Conservation (phyloP, 2,329 filamentous ascomycete species). For the Fusarium brachygibbosum region DNA sequence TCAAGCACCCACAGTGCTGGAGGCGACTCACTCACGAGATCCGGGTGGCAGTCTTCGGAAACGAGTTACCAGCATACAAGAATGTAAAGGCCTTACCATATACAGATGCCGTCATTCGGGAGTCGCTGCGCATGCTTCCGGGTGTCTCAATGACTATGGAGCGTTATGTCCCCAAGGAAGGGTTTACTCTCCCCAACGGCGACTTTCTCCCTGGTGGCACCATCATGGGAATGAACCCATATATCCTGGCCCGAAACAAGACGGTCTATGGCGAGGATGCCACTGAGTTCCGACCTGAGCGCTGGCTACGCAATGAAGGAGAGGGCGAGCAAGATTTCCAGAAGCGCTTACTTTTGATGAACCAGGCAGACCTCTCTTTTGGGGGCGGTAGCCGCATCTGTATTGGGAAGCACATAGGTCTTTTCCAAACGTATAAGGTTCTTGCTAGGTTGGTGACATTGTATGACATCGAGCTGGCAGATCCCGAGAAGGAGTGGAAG, state of each 20-base stretch:
- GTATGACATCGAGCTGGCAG: conserved; percentile 53
- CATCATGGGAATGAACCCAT: conserved; percentile 55
- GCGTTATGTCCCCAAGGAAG: conserved; percentile 58
- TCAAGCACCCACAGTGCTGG: conserved; percentile 42
- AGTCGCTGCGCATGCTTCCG: conserved; percentile 62
- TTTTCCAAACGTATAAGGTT: conserved; percentile 61
- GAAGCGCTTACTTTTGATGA: conserved; percentile 52
- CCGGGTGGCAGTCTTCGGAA: conserved; percentile 9
- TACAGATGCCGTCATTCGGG: conserved; percentile 59
- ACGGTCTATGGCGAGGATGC: conserved; percentile 59
- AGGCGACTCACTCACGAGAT: conserved; percentile 36
- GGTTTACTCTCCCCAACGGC: conserved; percentile 52
- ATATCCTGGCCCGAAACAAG: conserved; percentile 54
- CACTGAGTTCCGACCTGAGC: conserved; percentile 59
- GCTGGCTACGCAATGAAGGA: conserved; percentile 48
- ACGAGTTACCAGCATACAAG: conserved; percentile 28
- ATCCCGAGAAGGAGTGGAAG: conserved; percentile 42
- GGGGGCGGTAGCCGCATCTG: conserved; percentile 59
- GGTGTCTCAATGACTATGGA: conserved; percentile 60
- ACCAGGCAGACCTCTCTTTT: conserved; percentile 56
- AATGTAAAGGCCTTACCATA: conserved; percentile 39
- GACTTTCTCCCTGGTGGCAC: conserved; percentile 51
- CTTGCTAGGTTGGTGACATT: conserved; percentile 58
- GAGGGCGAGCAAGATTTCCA: conserved; percentile 42
- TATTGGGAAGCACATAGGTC: conserved; percentile 58